These are phyloP conservation scores for Thermothielavioides terrestris DNA, from an alignment of 495 filamentous ascomycete species.

Conservation along the genomic window DNA sequence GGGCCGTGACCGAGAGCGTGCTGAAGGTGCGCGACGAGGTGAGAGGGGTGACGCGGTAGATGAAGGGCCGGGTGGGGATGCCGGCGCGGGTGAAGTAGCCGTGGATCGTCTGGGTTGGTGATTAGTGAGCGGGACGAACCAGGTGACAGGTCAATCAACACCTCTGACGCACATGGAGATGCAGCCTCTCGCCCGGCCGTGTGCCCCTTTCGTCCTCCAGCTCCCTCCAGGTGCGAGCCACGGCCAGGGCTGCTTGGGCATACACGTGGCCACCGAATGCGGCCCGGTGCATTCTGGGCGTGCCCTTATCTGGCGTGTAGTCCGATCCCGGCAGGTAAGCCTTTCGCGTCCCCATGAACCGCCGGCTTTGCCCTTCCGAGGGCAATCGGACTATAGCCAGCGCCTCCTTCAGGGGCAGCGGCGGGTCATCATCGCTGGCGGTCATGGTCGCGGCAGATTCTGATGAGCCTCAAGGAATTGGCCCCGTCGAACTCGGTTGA, in stretches of 20 bases:
- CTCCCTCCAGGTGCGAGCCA: conserved; percentile 39
- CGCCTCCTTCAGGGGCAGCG: conserved; percentile 33
- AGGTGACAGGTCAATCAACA: not conserved
- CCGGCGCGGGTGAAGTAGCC: conserved; percentile 59
- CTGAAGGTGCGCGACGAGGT: conserved; percentile 49
- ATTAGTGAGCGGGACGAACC: not conserved
- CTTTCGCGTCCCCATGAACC: conserved; percentile 31
- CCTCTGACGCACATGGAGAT: conserved; percentile 60
- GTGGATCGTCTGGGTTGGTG: conserved; percentile 46
- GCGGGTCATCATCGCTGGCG: conserved; percentile 9
- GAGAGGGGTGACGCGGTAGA: conserved; percentile 49
- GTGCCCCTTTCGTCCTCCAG: conserved; percentile 27
- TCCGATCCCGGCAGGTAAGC: conserved; percentile 29
- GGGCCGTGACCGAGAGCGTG: conserved; percentile 51
- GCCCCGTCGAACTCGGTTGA: too few species aligned
- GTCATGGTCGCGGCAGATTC: conserved; percentile 9
- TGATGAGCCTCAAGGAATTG: too few species aligned
- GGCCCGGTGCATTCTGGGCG: conserved; percentile 12
- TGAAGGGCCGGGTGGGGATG: conserved; percentile 45
- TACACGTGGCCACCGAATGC: conserved; percentile 63
- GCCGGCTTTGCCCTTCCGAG: conserved; percentile 12
- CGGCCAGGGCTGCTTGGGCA: conserved; percentile 55
- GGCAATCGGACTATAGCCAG: conserved; percentile 30
- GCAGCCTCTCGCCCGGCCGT: conserved; percentile 24
- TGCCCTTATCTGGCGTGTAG: conserved; percentile 7